Evolutionary conservation across 2,329 filamentous ascomycete genomes (phyloP).

Genomic region (Claviceps quebecensis): DNA sequence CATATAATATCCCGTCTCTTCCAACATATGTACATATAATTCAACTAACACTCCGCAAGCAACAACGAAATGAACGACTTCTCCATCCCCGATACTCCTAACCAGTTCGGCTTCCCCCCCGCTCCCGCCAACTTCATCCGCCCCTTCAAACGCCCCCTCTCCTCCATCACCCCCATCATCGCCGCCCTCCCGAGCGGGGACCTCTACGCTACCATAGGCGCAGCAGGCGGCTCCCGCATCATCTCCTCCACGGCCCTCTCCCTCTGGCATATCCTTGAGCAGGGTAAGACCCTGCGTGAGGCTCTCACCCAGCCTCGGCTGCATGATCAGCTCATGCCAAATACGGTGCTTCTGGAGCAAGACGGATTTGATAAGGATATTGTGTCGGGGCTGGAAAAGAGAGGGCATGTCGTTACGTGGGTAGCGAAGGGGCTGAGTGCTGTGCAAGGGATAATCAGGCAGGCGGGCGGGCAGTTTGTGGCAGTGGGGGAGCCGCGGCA

Average conservation of each 20-base stretch:
- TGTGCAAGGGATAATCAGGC: conserved; percentile 53
- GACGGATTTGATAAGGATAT: conserved; percentile 47
- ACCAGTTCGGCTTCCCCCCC: conserved; percentile 77
- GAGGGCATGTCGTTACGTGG: conserved; percentile 62
- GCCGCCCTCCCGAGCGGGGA: conserved; percentile 47
- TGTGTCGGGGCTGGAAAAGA: conserved; percentile 44
- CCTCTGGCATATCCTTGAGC: conserved; percentile 58
- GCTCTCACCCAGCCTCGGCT: conserved; percentile 55
- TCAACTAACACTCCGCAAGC: conserved; percentile 9
- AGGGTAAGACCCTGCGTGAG: conserved; percentile 39
- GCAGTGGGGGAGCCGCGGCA: conserved; percentile 66
- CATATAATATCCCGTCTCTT: not conserved
- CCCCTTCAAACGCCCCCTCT: conserved; percentile 68
- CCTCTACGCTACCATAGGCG: conserved; percentile 57
- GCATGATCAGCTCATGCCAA: conserved; percentile 72
- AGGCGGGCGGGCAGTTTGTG: conserved; percentile 57
- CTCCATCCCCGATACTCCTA: conserved; percentile 62
- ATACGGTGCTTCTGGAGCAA: conserved; percentile 53
- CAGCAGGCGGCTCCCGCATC: conserved; percentile 71
- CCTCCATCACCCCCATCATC: conserved; percentile 69
- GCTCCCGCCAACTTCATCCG: conserved; percentile 69
- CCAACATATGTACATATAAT: not conserved
- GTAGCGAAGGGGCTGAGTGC: conserved; percentile 48
- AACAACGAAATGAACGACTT: conserved; percentile 69
- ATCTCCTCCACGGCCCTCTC: conserved; percentile 67